These are phyloP conservation scores for Ceriops decandra DNA, from an alignment of 345 rosid genomes.

Conservation along the genomic window DNA sequence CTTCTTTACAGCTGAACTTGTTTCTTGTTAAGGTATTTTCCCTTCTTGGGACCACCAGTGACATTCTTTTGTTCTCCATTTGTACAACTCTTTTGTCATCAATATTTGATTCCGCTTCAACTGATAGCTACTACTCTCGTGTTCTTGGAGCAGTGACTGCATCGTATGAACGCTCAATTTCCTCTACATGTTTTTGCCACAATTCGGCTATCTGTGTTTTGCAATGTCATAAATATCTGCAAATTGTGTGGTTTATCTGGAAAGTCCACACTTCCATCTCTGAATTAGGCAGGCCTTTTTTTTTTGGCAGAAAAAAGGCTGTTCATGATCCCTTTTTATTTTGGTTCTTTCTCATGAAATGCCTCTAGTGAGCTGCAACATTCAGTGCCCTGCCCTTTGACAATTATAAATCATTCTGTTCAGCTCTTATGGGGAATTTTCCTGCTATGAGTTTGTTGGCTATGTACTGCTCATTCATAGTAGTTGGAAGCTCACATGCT, in stretches of 20 bases:
- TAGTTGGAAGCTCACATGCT: no score
- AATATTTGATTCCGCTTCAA: neutral
- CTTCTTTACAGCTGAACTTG: neutral
- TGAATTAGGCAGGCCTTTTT: no score
- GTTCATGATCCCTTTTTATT: no score
- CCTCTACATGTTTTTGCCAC: neutral
- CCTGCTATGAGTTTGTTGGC: no score
- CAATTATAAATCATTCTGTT: no score
- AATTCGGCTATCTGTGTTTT: neutral
- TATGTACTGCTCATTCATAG: no score
- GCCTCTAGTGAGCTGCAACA: no score
- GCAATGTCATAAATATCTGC: neutral
- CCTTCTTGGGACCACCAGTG: neutral
- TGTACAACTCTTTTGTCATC: neutral
- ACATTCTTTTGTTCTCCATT: neutral
- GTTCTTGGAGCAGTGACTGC: neutral
- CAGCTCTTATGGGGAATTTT: no score
- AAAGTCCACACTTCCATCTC: neutral
- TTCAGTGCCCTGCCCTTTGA: no score
- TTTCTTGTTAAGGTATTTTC: neutral
- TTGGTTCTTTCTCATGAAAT: no score
- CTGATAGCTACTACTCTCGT: neutral
- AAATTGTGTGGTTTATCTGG: neutral
- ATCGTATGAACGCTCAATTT: no score
- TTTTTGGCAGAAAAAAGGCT: no score